Base-by-base conservation (phyloP, 345 rosid genomes). In the Gossypium sturtianum region DNA sequence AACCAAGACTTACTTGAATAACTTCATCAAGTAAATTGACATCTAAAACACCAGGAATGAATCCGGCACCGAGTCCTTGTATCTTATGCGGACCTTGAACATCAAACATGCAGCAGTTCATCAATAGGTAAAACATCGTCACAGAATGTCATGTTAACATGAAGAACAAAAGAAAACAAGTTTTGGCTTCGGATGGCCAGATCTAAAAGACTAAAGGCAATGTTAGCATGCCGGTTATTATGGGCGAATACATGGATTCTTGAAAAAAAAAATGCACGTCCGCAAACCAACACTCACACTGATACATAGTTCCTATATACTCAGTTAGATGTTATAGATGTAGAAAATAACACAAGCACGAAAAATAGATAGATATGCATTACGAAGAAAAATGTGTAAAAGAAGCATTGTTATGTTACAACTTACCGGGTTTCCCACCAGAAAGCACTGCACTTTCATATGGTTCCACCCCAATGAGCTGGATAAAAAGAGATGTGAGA, bases 51-150 rank as follows among this genome's bases (percentile, higher is more conserved):
- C 77, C 77, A 22, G 93, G 90, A 51, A 90, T 78, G 74, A 89
- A 76, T 43, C 91, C 93, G 75, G 89, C 93, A 47, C 91, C 93
- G 43, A 90, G 76, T 78, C 93, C 95, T 76, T 90, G 84, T 45
- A 90, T 90, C 79, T 83, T 76, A 70, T 89, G 93, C 4, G 84
- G 80, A 12, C 91, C 96, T 90, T 70, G 27, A 19, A 75, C 57
- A 60, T 48, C 29, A 12, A 59, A 51, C 27, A 51, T 12, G 23
- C 38, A 69, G 59, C 59, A 51, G 58, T 49, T 67, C 44, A 68
- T 68, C 57, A 49, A 16, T 68, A 25, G 22, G 34, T 49, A 15
- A 25, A 49, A 15, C 22, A 25, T 48, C 4, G 3, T 68, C 16
- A 9, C 4, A 69, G 44, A 20, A 69, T 51, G 9, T 2, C 5